A percentile compares a stretch with the other conserved stretches of the same genome.
phyloP scores from a whole-genome alignment of 2,329 filamentous ascomycete genomes.

The Madurella mycetomatis region DNA sequence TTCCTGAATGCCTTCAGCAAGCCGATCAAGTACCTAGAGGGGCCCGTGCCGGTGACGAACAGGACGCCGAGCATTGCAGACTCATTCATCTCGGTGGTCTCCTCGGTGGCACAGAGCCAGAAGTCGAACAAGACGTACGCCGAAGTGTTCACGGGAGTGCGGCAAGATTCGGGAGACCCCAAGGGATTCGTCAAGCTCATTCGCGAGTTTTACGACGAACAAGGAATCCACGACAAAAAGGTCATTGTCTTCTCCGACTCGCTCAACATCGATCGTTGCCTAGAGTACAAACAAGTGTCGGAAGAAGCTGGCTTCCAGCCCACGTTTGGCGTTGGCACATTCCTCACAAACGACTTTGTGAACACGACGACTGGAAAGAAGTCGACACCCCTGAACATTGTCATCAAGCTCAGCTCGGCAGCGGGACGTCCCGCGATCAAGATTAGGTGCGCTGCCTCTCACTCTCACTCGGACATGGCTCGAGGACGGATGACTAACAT shows the following conservation, averaged over 20 bases:
- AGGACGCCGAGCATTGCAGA: slow-evolving; percentile 29
- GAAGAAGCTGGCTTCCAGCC: slow-evolving; percentile 78
- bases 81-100: slow-evolving; percentile 29
- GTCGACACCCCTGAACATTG: slow-evolving; percentile 89
- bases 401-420: slow-evolving; percentile 91
- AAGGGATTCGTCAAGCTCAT: slow-evolving; percentile 73
- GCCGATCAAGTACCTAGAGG: slow-evolving; percentile 47
- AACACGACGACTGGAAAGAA: slow-evolving; percentile 69
- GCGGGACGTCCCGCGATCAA: slow-evolving; percentile 80
- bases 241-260: slow-evolving; percentile 94
- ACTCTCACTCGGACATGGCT: no score
- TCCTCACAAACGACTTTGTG: slow-evolving; percentile 91
- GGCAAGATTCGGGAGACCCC: slow-evolving; percentile 89
- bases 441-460: slow-evolving; percentile 54
- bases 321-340: slow-evolving; percentile 92
- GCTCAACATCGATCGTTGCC: slow-evolving; percentile 81
- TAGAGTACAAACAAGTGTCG: slow-evolving; percentile 82
- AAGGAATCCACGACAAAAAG: slow-evolving; percentile 76
- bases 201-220: slow-evolving; percentile 72
- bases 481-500: background rate
- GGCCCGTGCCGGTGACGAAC: slow-evolving; percentile 32
- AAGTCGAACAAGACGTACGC: slow-evolving; percentile 63
- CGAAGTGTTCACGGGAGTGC: slow-evolving; percentile 74
- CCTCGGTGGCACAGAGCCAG: slow-evolving; percentile 38
- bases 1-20: slow-evolving; percentile 82